These are phyloP conservation scores for Trypanosoma congolense DNA, from an alignment of 208 protist genomes.

Conservation along the genomic window DNA sequence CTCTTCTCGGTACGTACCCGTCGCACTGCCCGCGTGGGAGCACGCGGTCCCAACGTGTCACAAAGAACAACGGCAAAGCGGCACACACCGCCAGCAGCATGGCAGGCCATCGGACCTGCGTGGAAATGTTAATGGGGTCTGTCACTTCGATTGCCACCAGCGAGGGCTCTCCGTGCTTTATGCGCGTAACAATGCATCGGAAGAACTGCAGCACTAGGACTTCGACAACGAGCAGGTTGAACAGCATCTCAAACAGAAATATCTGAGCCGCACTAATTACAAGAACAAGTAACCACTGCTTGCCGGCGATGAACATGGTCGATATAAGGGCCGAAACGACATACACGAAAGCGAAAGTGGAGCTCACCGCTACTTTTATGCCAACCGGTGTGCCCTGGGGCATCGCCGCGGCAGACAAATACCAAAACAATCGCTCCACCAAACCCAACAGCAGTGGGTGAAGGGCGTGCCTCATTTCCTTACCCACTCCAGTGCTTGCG, in stretches of 20 bases:
- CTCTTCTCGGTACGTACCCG: constrained; percentile 1
- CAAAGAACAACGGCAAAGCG: constrained; percentile 16
- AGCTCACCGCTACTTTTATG: constrained; percentile 15
- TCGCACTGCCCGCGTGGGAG: constrained; percentile 3
- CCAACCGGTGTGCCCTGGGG: constrained; percentile 13
- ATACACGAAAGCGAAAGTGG: constrained; percentile 11
- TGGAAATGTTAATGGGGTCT: constrained; percentile 22
- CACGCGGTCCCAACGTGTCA: constrained; percentile 10
- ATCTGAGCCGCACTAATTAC: constrained; percentile 14
- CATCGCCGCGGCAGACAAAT: constrained; percentile 7
- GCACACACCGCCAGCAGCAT: constrained; percentile 4
- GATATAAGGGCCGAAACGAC: constrained; percentile 1
- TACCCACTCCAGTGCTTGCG: background rate
- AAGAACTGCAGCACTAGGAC: constrained; percentile 1
- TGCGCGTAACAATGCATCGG: background rate
- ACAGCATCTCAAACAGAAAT: constrained; percentile 17
- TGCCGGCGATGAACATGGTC: constrained; percentile 1
- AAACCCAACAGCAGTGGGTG: constrained; percentile 4
- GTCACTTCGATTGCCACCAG: background rate
- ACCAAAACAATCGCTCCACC: constrained; percentile 18
- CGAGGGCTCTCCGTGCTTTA: background rate
- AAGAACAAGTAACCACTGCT: constrained; percentile 1
- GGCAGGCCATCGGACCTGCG: constrained; percentile 19
- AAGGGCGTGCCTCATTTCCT: background rate
- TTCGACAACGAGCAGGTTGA: constrained; percentile 12